A percentile compares a stretch with the other conserved stretches of the same genome.
These are phyloP conservation scores for Paecilomyces variotii DNA, from an alignment of 2,329 filamentous ascomycete species.

Conservation along the genomic window DNA sequence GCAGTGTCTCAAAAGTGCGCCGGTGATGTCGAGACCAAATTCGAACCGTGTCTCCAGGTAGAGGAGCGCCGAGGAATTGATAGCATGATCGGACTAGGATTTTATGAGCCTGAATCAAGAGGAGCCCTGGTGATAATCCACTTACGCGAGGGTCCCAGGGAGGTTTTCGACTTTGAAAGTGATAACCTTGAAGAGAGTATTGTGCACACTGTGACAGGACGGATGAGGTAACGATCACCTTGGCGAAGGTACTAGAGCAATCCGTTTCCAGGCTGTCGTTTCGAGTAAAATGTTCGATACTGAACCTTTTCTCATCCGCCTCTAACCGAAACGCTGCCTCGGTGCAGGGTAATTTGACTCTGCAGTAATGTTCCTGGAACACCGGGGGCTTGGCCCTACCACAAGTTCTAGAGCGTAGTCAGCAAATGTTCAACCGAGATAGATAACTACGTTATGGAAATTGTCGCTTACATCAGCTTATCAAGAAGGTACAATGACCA, in stretches of 20 bases:
- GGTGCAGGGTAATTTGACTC: not conserved
- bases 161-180: not conserved
- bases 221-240: not conserved
- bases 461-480: conserved; percentile 18
- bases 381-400: conserved; percentile 10
- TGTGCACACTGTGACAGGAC: not conserved
- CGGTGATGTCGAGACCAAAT: conserved; percentile 2
- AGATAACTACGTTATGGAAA: conserved; percentile 17
- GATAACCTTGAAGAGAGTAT: not conserved
- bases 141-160: not conserved
- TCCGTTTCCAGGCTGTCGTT: not conserved
- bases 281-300: not conserved
- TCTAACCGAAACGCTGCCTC: not conserved
- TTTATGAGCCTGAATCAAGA: not conserved
- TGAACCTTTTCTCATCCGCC: not conserved
- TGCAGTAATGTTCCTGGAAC: not conserved
- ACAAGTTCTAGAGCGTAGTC: conserved; percentile 1
- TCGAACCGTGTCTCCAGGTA: not conserved
- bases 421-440: conserved; percentile 15
- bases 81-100: not conserved
- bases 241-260: not conserved
- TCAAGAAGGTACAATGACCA: conserved; percentile 26
- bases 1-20: not conserved
- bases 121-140: not conserved
- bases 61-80: not conserved